Evolutionary conservation across 2,329 filamentous ascomycete species (phyloP), one percentile per base, ranked within the genome.

Genomic region (Botrytis hyacinthi): DNA sequence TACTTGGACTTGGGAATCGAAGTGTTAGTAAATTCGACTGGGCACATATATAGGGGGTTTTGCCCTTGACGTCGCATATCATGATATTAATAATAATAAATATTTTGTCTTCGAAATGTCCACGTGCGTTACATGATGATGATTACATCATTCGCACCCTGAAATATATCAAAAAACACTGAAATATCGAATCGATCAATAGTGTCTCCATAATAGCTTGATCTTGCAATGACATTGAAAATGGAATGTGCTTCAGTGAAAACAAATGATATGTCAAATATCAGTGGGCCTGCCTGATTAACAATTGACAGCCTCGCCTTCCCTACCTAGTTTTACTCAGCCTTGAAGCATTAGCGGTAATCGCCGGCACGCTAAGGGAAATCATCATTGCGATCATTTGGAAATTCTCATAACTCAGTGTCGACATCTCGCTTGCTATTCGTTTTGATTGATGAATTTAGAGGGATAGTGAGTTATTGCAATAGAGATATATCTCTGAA

Each of bases 341-440:
- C 69, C 69, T 71, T 66, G 69, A 29, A 65, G 37, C 37, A 29
- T 63, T 20, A 67, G 66, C 66, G 66, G 66, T 57, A 57, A 57
- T 69, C 48, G 57, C 70, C 70, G 70, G 60, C 48, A 61, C 71
- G 51, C 71, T 73, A 73, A 59, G 54, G 62, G 71, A 73, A 72
- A 73, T 72, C 71, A 68, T 68, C 71, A 73, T 73, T 73, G 63
- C 63, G 71, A 73, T 73, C 54, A 69, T 69, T 73, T 61, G 51
- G 63, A 69, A 73, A 73, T 69, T 73, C 71, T 73, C 65, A 32
- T 65, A 51, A 69, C 63, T 35, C 29, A 69, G 18, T 70, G 44
- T 16, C 68, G 51, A 46, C 26, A 18, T 44, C 60, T 46, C 54
- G 44, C 51, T 65, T 57, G 42, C 20, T 57, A 61, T 69, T 61